Base-by-base conservation (phyloP, 495 filamentous ascomycete species). In the Penicillium alfredii region DNA sequence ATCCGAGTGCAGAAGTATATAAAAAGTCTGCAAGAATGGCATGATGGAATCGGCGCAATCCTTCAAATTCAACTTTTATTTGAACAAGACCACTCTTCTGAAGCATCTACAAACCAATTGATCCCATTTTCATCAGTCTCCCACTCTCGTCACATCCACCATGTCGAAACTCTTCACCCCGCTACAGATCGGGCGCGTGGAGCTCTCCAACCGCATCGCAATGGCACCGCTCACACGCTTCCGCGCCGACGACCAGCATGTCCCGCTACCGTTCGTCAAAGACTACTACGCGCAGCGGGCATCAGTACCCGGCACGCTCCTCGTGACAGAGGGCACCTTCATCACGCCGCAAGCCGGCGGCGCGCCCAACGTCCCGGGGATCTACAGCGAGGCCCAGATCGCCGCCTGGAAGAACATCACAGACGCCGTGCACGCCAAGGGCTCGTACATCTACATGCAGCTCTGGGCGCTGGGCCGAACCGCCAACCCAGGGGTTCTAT, bases 381-480 rank as follows among this genome's bases (percentile, higher is more conserved):
- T 88, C 56, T 85, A 62, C 42, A 76, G 49, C 43, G 47, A 66
- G 0, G 75, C 60, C 8, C 84, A 88, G 42, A 74, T 79, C 42
- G 58, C 51, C 4, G 72, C 64, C 0, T 87, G 82, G 84, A 74
- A 69, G 30, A 48, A 62, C 17, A 55, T 86, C 20, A 81, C 78
- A 6, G 73, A 77, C 33, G 75, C 71, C 9, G 82, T 88, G 7
- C 84, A 88, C 63, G 63, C 63, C 19, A 75, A 77, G 25, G 74
- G 77, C 30, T 64, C 68, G 33, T 75, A 65, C 47, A 86, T 88
- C 45, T 81, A 65, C 58, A 35, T 67, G 22, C 84, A 88, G 62
- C 65, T 88, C 8, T 84, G 80, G 77, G 72, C 73, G 0, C 55
- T 81, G 4, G 84, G 84, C 10, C 74, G 84, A n/a, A 58, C 69